phyloP scores from a whole-genome alignment of 345 rosid species.

The Murraya paniculata region DNA sequence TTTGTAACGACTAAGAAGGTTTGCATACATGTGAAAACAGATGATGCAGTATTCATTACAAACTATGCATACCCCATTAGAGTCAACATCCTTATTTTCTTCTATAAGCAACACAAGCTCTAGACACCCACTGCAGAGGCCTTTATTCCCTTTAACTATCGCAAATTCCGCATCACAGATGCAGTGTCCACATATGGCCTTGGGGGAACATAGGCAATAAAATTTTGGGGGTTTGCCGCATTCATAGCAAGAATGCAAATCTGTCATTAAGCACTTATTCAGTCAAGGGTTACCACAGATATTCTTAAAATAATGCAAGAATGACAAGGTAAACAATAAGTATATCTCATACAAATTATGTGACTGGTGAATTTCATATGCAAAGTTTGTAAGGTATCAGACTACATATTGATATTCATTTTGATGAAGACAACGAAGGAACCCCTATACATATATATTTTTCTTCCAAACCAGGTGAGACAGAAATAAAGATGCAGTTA shows the following conservation, averaged over 20 bases:
- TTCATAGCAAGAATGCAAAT: constrained; percentile 43
- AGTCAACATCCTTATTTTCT: constrained; percentile 34
- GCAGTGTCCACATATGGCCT: constrained; percentile 46
- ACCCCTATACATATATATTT: neutral
- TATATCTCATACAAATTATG: neutral
- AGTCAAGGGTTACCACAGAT: constrained; percentile 1
- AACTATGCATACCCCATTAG: constrained; percentile 32
- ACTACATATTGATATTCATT: neutral
- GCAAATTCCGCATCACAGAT: constrained; percentile 29
- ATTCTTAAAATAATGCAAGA: neutral
- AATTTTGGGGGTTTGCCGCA: constrained; percentile 43
- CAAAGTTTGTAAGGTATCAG: neutral
- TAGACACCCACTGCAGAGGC: constrained; percentile 43
- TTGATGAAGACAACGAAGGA: neutral
- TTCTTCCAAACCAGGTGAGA: neutral
- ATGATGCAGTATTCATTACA: neutral
- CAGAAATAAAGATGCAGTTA: neutral
- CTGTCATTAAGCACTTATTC: constrained; percentile 29
- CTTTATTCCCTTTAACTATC: constrained; percentile 23
- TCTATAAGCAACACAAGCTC: constrained; percentile 38
- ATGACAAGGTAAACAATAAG: neutral
- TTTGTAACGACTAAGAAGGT: neutral
- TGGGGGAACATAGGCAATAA: constrained; percentile 52
- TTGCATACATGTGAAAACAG: neutral
- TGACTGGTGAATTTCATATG: neutral